Evolutionary conservation across 2,329 filamentous ascomycete genomes (phyloP), one percentile per base, ranked within the genome.

Genomic region (Trichoderma sp.): DNA sequence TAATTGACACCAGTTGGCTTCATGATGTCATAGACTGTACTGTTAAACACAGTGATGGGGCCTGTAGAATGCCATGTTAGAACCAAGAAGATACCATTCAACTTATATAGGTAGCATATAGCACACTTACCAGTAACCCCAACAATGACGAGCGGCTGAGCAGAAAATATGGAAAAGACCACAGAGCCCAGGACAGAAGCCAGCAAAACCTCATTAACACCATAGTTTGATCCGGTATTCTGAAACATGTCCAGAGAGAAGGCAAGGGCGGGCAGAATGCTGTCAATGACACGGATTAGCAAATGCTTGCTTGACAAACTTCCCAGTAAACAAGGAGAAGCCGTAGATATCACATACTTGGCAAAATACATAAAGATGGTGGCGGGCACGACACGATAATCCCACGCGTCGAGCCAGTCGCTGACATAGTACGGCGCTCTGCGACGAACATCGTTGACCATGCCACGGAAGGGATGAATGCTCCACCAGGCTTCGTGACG

Each of bases 361-460:
- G 95, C 94, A 88, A 97, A 97, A 86, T 97, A 97, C 94, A 97
- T 97, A 85, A 97, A 97, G 35, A 97, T 87, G 11, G 95, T 97
- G 18, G 94, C 94, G 1, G 95, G 95, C 53, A 97, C 89, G 59
- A 97, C 94, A 72, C 95, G 91, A 85, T 97, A 97, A 82, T 97
- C 93, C 94, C 94, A 97, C 1, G 95, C 95, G 86, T 97, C 95
- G 21, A 83, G 87, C 93, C 93, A 97, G 83, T 97, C 95, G 83
- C 93, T 95, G 84, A 86, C 87, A 81, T 97, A 97, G 82, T 89
- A 97, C 1, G 95, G 95, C 8, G 89, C 89, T 77, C 95, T 87
- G 75, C 94, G 91, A 78, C 91, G 91, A 41, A 97, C 81, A 84
- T 97, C 95, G 81, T 94, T 92, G 75, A 91, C 83, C 91, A 97